Evolutionary conservation across 2,329 filamentous ascomycete genomes (phyloP).

Genomic region (Calonectria pseudoturangicola): DNA sequence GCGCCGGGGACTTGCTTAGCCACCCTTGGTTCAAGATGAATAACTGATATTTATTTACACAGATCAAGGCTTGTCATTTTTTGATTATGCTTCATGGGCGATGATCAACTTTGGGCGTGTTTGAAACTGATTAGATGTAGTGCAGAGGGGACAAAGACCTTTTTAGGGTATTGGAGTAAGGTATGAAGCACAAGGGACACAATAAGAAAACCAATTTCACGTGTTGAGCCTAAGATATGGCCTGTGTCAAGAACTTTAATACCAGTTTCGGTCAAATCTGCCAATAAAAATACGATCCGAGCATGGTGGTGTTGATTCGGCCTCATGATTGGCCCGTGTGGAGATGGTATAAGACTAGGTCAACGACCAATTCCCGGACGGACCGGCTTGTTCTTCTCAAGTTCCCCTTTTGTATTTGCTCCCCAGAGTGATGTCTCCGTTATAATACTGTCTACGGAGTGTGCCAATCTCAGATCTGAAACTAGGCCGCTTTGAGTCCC

Average conservation of each 20-base stretch:
- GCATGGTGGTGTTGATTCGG: slow-evolving; percentile 15
- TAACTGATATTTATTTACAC: neutral
- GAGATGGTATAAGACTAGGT: slow-evolving; percentile 16
- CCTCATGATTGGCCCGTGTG: slow-evolving; percentile 23
- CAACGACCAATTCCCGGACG: neutral
- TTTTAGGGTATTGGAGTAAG: too few species aligned
- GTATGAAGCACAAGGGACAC: too few species aligned
- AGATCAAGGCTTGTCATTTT: too few species aligned
- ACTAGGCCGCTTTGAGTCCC: slow-evolving; percentile 12
- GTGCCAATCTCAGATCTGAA: slow-evolving; percentile 6
- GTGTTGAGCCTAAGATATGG: neutral
- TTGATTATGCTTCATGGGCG: too few species aligned
- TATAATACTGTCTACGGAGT: neutral
- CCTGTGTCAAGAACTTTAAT: slow-evolving; percentile 14
- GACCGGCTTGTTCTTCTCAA: neutral
- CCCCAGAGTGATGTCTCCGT: neutral
- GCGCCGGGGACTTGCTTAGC: slow-evolving; percentile 20
- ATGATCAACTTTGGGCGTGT: too few species aligned
- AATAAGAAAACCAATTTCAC: neutral
- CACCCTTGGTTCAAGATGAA: slow-evolving; percentile 42
- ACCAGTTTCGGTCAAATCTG: neutral
- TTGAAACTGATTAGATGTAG: too few species aligned
- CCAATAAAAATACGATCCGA: slow-evolving; percentile 9
- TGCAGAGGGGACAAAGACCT: too few species aligned
- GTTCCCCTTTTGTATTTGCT: neutral